Base-by-base conservation (phyloP, 2,329 filamentous ascomycete genomes). In the Epichloe amarillans region DNA sequence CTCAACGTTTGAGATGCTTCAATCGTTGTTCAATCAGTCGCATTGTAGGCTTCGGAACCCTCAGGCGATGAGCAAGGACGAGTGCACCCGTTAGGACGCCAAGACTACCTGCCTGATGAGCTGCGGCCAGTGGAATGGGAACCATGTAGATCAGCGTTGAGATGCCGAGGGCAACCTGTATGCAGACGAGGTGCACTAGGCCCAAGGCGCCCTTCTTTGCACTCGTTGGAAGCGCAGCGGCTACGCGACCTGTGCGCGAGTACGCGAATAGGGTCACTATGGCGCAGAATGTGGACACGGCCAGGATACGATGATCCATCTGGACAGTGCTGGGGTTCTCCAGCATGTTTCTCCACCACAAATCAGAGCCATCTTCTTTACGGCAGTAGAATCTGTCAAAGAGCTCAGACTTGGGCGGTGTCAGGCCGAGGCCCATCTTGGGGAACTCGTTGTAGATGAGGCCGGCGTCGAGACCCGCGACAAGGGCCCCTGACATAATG, bases 371-470 rank as follows among this genome's bases (percentile, higher is more conserved):
- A 64, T 95, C 88, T 40, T 83, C 75, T 52, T 77, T 79, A 61
- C 89, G 85, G 52, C 82, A 84, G 76, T 96, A 96, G 71, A 88
- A 94, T 38, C 79, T 73, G 62, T 91, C 84, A 67, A 88, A 89
- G 35, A 97, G 81, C 70, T 97, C 91, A 10, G 80, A 75, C 62
- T 77, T 80, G 1, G 91, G 91, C 1, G 91, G 91, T 0, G 88
- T 76, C 21, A 95, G 72, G 11, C 89, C 88, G 3, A 80, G 69
- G 8, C 93, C 93, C 93, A 98, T 98, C 69, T 79, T 87, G 6
- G 93, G 93, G 66, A 98, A 97, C 68, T 98, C 89, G 66, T 98
- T 98, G 75, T 98, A 98, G 69, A 98, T 97, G 51, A 98, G 76
- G 8, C 93, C 93, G 8, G 93, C 93, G 64, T 98, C 93, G 14